Evolutionary conservation across 2,329 filamentous ascomycete genomes (phyloP), one percentile per base, ranked within the genome.

Genomic region (Dichotomopilus funicola): DNA sequence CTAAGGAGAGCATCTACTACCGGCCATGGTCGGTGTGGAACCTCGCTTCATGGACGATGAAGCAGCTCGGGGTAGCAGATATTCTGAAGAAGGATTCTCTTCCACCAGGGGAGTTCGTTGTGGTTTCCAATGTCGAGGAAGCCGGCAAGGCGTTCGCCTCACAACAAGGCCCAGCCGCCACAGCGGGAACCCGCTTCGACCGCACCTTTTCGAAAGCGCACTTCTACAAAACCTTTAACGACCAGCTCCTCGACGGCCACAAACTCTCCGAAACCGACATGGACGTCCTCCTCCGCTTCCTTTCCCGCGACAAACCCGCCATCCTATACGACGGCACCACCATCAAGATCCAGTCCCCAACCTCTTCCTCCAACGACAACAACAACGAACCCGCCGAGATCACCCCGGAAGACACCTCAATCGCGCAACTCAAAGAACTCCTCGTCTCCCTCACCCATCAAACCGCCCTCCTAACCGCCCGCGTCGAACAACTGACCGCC

Each of bases 341-440:
- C 0, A 79, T 99, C 63, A 91, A 88, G 67, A 85, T 97, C 69
- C 86, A 82, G 63, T 71, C 72, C 0, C 68, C 78, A 0, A 74
- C 76, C 19, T 27, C 19, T 27, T 27, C 19, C 3, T 64, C 62
- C 49, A 3, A 10, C 36, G 4, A 31, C n/a, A 19, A 3, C n/a
- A 12, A 11, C 6, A 57, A 65, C 3, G 64, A 81, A 51, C 70
- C 73, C 45, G 57, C 66, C 0, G 63, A 64, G 0, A 86, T 97
- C 61, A 88, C 88, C 0, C 75, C 85, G 55, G 87, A 95, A 64
- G 94, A 99, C 71, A 75, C 77, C 4, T 87, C 89, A 0, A 89
- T 96, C 59, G 91, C 91, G 1, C 87, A 87, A 13, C 80, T 99
- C 8, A 92, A 91, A 65, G 83, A 88, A 33, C 78, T 96, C 9